Base-by-base conservation (phyloP, 306 rosid species). In the Ormosia emarginata region DNA sequence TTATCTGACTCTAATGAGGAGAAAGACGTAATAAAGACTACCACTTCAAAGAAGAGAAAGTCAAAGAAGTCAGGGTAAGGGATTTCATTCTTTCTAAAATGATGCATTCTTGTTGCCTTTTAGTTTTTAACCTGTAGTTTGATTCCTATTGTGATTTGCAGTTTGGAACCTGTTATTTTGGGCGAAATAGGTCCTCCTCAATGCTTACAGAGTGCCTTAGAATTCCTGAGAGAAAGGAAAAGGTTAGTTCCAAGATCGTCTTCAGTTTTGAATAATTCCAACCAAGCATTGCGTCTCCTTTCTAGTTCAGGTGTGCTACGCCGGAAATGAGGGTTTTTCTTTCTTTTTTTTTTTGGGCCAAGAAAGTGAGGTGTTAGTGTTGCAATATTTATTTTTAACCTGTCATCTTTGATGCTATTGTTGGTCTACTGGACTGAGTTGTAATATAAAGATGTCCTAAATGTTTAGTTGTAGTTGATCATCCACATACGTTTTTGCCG, bases 181-280 rank as follows among this genome's bases (percentile, higher is more conserved):
- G 89, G 83, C 58, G 87, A 90, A 70, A 81, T 82, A 44, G 84
- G 89, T 5, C 89, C 96, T 24, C 83, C 94, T 85, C 90, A 68
- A 37, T 95, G 99, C 84, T 68, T 81, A 64, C 74, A 89, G 62
- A 89, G 75, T 75, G 92, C 99, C 69, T 70, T 93, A 71, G 81
- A 88, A 12, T 95, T 95, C 92, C 92, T 95, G 89, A 90, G 90
- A 84, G 78, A 87, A 58, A 90, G 90, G 82, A 91, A 92, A 87
- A 85, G 82, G 93, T 84, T 87, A 8, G 89, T 95, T 74, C 43
- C 84, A 7, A 93, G 99, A 85, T 95, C 99, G 3, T 67, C 88
- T 56, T 67, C 97, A 32, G 96, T 92, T 82, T 88, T 95, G 87
- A 88, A 86, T 80, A 93, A 95, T 88, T 82, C 96, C 71, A 92